Percentiles rank a stretch among this genome's conserved stretches.
These are phyloP conservation scores for Rugonectria rugulosa DNA, from an alignment of 2,329 filamentous ascomycete species.

Conservation along the genomic window DNA sequence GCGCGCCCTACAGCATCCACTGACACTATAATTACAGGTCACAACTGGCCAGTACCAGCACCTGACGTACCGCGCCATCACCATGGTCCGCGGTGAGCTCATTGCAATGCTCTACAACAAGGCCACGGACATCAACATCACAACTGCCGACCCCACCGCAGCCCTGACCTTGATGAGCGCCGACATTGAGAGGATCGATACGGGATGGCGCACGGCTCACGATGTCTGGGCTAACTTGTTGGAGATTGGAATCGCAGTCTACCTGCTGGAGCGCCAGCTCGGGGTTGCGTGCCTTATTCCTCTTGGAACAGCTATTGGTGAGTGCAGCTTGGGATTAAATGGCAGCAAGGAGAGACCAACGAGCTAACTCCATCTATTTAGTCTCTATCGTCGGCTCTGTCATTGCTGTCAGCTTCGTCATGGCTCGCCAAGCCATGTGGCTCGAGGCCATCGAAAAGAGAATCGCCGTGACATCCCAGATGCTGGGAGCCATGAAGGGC, in stretches of 20 bases:
- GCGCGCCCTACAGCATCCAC: not conserved
- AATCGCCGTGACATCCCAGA: conserved; percentile 44
- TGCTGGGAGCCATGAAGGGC: conserved; percentile 42
- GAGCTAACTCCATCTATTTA: conserved; percentile 3
- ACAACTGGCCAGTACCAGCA: conserved; percentile 24
- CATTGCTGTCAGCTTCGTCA: conserved; percentile 36
- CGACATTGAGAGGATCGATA: conserved; percentile 51
- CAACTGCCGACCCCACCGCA: conserved; percentile 44
- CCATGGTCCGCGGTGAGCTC: conserved; percentile 42
- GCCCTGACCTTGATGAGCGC: conserved; percentile 54
- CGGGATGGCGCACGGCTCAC: conserved; percentile 47
- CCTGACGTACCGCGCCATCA: conserved; percentile 37
- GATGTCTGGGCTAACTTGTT: conserved; percentile 51
- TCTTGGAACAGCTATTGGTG: conserved; percentile 26
- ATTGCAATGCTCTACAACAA: conserved; percentile 39
- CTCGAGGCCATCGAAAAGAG: conserved; percentile 44
- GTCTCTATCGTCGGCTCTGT: conserved; percentile 35
- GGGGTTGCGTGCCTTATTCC: conserved; percentile 25
- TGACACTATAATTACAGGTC: conserved; percentile 11
- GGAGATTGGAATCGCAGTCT: conserved; percentile 54
- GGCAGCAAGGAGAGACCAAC: not conserved
- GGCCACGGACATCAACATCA: conserved; percentile 38
- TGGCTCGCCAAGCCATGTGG: conserved; percentile 40
- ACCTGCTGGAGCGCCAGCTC: conserved; percentile 51
- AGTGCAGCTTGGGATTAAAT: not conserved